A percentile compares a stretch with the other conserved stretches of the same genome.
Conservation (phyloP, 2,329 filamentous ascomycete genomes). For the Hypoxylon sp. region DNA sequence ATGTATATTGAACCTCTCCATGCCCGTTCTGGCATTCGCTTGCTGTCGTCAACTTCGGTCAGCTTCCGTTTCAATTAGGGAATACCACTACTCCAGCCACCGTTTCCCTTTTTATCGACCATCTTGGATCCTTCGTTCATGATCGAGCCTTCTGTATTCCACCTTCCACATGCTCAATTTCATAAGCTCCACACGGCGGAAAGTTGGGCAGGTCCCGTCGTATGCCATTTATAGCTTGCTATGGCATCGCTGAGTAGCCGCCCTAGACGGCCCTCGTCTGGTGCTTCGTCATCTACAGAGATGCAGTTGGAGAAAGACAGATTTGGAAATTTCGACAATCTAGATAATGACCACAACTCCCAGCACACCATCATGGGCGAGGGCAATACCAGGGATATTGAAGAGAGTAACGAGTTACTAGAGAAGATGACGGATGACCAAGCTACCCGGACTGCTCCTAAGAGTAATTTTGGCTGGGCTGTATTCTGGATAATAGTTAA, state of each 20-base stretch:
- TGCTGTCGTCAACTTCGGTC: constrained; percentile 9
- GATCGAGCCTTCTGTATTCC: not conserved
- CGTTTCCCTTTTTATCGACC: not conserved
- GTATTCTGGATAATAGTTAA: constrained; percentile 73
- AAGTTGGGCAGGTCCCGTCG: constrained; percentile 31
- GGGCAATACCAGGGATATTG: constrained; percentile 54
- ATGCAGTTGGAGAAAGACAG: constrained; percentile 56
- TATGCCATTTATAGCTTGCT: constrained; percentile 26
- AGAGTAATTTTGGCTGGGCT: constrained; percentile 57
- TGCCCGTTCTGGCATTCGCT: constrained; percentile 20
- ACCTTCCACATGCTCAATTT: constrained; percentile 25
- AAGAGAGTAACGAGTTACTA: constrained; percentile 61
- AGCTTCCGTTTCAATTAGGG: constrained; percentile 6
- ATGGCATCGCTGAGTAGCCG: constrained; percentile 49
- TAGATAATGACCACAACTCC: constrained; percentile 53
- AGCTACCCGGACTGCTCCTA: constrained; percentile 52
- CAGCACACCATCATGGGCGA: constrained; percentile 57
- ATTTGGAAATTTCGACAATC: constrained; percentile 49
- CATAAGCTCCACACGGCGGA: constrained; percentile 26
- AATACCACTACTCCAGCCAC: not conserved
- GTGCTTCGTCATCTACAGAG: constrained; percentile 56
- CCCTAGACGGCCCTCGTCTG: constrained; percentile 44
- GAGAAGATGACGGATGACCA: constrained; percentile 55
- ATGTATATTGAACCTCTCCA: constrained; percentile 15
- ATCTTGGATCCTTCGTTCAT: constrained; percentile 2